Evolutionary conservation across 805 yeast species (phyloP).

Genomic region (Candida bentonensis): DNA sequence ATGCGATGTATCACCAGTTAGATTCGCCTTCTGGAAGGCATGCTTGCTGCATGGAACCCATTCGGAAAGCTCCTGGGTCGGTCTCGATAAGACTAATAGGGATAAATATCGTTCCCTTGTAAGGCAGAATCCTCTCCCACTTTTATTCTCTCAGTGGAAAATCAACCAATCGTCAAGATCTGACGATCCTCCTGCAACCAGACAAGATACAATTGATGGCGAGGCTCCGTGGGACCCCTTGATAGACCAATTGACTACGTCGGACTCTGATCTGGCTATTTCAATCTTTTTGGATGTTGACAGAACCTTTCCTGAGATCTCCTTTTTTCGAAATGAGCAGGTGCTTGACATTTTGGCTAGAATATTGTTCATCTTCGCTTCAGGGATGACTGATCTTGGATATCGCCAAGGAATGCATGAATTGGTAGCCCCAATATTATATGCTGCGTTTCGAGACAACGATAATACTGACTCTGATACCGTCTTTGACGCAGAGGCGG

Average conservation of each 20-base stretch:
- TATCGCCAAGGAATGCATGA: constrained; percentile 45
- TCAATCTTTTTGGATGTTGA: constrained; percentile 20
- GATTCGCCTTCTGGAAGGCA: constrained; percentile 9
- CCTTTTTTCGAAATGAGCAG: constrained; percentile 15
- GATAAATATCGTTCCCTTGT: constrained; percentile 4
- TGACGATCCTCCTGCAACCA: background rate
- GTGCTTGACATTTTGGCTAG: constrained; percentile 22
- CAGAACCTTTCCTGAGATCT: constrained; percentile 22
- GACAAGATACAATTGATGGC: background rate
- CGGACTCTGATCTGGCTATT: constrained; percentile 10
- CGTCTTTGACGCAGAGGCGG: constrained; percentile 17
- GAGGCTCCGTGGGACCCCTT: no score
- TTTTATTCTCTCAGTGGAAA: background rate
- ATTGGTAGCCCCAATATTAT: constrained; percentile 32
- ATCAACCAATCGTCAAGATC: background rate
- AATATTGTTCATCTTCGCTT: constrained; percentile 33
- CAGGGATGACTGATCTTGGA: constrained; percentile 32
- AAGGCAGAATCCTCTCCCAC: constrained; percentile 3
- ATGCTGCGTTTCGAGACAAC: constrained; percentile 7
- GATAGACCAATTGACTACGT: constrained; percentile 1
- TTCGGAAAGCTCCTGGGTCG: constrained; percentile 9
- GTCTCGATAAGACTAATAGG: constrained; percentile 4
- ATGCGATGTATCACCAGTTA: background rate
- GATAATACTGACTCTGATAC: background rate
- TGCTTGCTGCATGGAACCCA: constrained; percentile 11